phyloP scores from a whole-genome alignment of 148 eudicot species.

The Silene uniflora region DNA sequence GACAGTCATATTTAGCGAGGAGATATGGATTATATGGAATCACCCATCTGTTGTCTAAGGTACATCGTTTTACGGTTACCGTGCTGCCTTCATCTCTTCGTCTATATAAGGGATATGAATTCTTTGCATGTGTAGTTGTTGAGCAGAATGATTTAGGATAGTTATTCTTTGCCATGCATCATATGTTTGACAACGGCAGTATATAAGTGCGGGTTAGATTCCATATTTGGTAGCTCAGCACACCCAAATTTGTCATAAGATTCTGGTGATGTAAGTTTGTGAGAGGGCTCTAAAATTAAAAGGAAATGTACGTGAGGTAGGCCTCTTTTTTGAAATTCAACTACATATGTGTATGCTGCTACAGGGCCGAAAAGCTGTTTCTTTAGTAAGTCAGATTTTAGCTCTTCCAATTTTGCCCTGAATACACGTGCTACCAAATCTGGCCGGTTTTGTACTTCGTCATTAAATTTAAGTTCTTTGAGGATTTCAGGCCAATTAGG shows the following conservation, averaged over 20 bases:
- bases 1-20: constrained; percentile 15
- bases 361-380: constrained; percentile 13
- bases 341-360: constrained; percentile 11
- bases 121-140: background rate
- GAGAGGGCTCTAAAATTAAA: constrained; percentile 4
- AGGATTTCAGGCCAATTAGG: constrained; percentile 20
- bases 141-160: constrained; percentile 7
- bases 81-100: constrained; percentile 7
- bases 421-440: constrained; percentile 21
- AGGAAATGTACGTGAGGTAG: too few species aligned
- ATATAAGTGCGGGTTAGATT: constrained; percentile 7
- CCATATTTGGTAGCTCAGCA: constrained; percentile 11
- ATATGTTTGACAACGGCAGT: constrained; percentile 20
- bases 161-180: constrained; percentile 36
- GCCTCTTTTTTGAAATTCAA: constrained; percentile 38
- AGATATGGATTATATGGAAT: constrained; percentile 31
- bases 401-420: constrained; percentile 14
- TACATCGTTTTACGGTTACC: background rate
- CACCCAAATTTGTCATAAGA: constrained; percentile 6
- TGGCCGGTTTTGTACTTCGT: constrained; percentile 21
- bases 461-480: background rate
- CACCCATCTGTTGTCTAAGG: constrained; percentile 27
- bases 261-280: constrained; percentile 20
- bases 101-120: constrained; percentile 30
- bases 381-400: constrained; percentile 8